These are phyloP conservation scores for Coprinopsis strossmayeri DNA, from an alignment of 768 basidiomycete genomes.

Conservation along the genomic window DNA sequence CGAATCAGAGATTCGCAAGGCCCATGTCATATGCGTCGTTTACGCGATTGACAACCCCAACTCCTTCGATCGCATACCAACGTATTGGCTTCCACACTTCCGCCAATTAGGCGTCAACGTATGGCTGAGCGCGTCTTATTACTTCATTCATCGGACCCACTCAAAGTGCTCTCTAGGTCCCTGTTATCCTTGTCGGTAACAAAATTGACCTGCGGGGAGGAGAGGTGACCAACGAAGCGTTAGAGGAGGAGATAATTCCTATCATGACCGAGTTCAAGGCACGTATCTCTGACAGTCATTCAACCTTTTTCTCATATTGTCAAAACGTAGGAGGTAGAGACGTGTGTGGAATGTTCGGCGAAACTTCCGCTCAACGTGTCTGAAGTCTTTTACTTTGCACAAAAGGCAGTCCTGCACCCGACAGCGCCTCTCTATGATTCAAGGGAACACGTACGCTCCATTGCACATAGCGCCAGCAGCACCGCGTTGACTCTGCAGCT, in stretches of 20 bases:
- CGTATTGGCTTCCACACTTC: constrained; percentile 96
- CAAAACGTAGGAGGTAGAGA: constrained; percentile 82
- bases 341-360: constrained; percentile 96
- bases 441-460: constrained; percentile 71
- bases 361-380: constrained; percentile 87
- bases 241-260: constrained; percentile 92
- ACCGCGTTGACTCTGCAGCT: constrained; percentile 9
- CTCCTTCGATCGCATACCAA: constrained; percentile 96
- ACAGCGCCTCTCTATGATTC: constrained; percentile 97
- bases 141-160: neutral
- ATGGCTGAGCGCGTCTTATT: constrained; percentile 17
- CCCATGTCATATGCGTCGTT: constrained; percentile 97
- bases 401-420: constrained; percentile 95
- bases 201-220: constrained; percentile 96
- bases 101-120: constrained; percentile 95
- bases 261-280: constrained; percentile 99
- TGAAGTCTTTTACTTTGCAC: constrained; percentile 97
- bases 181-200: constrained; percentile 95
- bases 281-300: constrained; percentile 15
- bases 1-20: constrained; percentile 92
- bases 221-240: constrained; percentile 86
- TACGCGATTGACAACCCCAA: constrained; percentile 96
- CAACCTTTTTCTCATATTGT: neutral
- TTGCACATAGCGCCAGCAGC: constrained; percentile 2
- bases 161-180: constrained; percentile 50